Conservation (phyloP, 306 rosid species). For the Prunus davidiana region DNA sequence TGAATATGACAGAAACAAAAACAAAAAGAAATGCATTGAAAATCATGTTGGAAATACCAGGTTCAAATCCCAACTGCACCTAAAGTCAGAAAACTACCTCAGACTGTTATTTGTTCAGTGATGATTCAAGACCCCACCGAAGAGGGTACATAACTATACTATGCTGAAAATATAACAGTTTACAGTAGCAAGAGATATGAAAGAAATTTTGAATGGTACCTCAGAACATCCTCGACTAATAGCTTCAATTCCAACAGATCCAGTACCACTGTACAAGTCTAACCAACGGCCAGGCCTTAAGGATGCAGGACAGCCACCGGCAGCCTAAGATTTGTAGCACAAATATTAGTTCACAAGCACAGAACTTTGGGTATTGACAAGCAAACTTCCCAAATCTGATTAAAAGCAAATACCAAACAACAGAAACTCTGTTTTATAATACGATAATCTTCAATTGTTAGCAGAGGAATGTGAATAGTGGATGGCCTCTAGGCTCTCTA, state of each 20-base stretch:
- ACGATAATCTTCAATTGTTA: background rate
- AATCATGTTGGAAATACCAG: background rate
- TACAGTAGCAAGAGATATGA: background rate
- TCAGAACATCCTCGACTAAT: conserved; percentile 90
- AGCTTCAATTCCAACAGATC: conserved; percentile 99
- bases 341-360: conserved; percentile 18
- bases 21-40: background rate
- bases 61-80: background rate
- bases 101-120: background rate
- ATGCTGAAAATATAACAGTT: background rate
- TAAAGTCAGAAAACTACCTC: background rate
- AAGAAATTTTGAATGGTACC: conserved; percentile 37
- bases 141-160: background rate
- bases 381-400: background rate
- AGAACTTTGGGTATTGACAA: background rate
- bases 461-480: background rate
- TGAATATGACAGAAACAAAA: background rate
- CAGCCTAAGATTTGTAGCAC: conserved; percentile 54
- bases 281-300: conserved; percentile 96
- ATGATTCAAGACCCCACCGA: background rate
- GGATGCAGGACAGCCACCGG: conserved; percentile 88
- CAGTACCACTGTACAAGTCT: conserved; percentile 96
- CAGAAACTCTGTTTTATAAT: background rate
- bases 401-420: background rate
- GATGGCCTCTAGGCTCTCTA: background rate